Evolutionary conservation across 176 grass and related monocot genomes (phyloP), one percentile per base, ranked within the genome.

Genomic region (Avena insularis): DNA sequence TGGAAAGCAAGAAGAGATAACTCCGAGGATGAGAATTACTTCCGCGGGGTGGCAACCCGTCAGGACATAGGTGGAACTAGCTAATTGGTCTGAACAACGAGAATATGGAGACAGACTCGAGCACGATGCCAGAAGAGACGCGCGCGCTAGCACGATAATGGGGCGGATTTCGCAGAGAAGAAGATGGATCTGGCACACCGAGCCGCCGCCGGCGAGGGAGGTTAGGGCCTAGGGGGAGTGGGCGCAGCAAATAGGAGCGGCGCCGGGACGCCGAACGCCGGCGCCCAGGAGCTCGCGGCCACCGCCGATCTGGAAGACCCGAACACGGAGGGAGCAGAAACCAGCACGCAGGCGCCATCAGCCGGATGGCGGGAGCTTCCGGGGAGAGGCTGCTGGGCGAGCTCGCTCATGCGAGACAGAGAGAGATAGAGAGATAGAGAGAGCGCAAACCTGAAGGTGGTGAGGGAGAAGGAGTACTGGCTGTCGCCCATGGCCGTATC

Each of bases 381-480:
- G 43, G 71, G 5, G 33, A 35, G 69, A 71, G 36, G 1, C 40
- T 72, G 2, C 11, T 48, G 43, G 71, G 5, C 1, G 20, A 73
- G 5, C 43, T 23, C 45, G 46, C 2, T 75, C n/a, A 11, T 76
- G 73, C n/a, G 71, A 21, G 33, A 35, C 27, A 46, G 75, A 72
- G 71, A 60, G 23, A 19, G 60, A 49, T 6, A 43, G 75, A 47
- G 40, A 19, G 48, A 35, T 3, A 36, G 10, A 70, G 77, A 19
- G 65, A 83, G 63, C 14, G 8, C 71, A 53, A 35, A 98, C 93
- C 93, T 96, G 90, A 98, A 98, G 63, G 96, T 98, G 87, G 96
- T 98, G 79, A 96, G 96, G 36, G 93, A 98, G 89, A 94, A 98
- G 83, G 97, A 99, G 86, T 98, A 95, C 64, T 98, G 93, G 81